Conservation (phyloP, 768 basidiomycete genomes). For the Phlegmacium glaucopus region DNA sequence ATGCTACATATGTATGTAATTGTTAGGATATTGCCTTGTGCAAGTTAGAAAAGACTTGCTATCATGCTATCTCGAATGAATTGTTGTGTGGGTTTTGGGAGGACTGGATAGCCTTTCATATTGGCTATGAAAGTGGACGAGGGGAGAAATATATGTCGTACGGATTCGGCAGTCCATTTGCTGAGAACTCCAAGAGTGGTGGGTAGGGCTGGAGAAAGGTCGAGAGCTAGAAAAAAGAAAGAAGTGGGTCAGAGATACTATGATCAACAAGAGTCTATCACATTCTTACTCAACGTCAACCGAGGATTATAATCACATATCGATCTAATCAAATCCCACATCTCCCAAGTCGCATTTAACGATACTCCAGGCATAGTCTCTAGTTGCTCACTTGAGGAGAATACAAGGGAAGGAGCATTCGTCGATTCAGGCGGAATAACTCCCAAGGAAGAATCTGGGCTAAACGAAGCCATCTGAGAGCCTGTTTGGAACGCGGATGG, state of each 20-base stretch:
- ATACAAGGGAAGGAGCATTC: constrained; percentile 32
- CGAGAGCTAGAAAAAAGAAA: constrained; percentile 62
- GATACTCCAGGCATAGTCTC: constrained; percentile 45
- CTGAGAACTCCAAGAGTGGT: constrained; percentile 68
- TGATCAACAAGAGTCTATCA: constrained; percentile 1
- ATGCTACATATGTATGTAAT: constrained; percentile 50
- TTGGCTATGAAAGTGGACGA: constrained; percentile 93
- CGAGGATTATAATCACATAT: constrained; percentile 83
- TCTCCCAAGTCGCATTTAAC: constrained; percentile 88
- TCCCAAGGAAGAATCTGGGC: not conserved
- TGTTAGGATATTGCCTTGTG: constrained; percentile 1
- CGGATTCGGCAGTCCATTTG: constrained; percentile 93
- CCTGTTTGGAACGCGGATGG: constrained; percentile 52
- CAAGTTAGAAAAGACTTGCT: constrained; percentile 38
- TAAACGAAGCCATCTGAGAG: constrained; percentile 17
- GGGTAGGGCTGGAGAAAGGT: constrained; percentile 87
- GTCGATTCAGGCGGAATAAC: constrained; percentile 14
- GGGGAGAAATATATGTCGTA: constrained; percentile 86
- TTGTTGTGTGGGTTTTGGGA: constrained; percentile 88
- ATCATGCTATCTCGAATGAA: constrained; percentile 91
- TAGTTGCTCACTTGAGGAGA: constrained; percentile 27
- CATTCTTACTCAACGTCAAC: constrained; percentile 60
- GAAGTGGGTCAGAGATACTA: not conserved
- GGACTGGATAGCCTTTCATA: constrained; percentile 93
- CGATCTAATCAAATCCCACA: constrained; percentile 94